Evolutionary conservation across 2,329 filamentous ascomycete genomes (phyloP).

Genomic region (Trichoderma gracile): DNA sequence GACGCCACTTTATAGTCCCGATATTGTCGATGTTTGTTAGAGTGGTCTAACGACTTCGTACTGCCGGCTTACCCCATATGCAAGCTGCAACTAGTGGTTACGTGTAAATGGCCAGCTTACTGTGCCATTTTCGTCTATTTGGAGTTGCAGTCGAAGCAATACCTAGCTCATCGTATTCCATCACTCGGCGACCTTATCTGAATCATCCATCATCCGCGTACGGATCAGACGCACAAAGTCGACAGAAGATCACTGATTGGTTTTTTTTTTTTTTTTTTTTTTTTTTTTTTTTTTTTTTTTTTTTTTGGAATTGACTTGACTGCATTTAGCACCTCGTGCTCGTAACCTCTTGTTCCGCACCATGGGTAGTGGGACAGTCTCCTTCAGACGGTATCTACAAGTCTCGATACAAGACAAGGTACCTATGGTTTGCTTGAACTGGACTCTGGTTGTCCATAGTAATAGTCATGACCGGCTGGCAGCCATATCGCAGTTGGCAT

Average conservation of each 20-base stretch:
- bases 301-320: neutral
- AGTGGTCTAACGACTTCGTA: neutral
- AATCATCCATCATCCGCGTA: too few species aligned
- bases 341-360: neutral
- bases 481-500: neutral
- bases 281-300: too few species aligned
- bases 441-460: neutral
- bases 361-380: neutral
- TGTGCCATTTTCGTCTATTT: neutral
- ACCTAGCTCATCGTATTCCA: neutral
- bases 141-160: neutral
- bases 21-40: neutral
- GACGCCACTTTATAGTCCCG: constrained; percentile 4
- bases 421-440: neutral
- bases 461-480: neutral
- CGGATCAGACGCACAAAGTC: neutral
- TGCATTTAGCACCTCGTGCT: neutral
- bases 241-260: neutral
- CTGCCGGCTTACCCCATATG: neutral
- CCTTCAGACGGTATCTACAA: neutral
- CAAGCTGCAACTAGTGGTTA: constrained; percentile 2
- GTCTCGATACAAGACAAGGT: neutral
- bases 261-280: too few species aligned
- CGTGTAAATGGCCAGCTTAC: constrained; percentile 17
- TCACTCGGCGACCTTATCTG: too few species aligned